A percentile compares a stretch with the other conserved stretches of the same genome.
These are phyloP conservation scores for Camellia lanceoleosa DNA, from an alignment of 148 eudicot species.

Conservation along the genomic window DNA sequence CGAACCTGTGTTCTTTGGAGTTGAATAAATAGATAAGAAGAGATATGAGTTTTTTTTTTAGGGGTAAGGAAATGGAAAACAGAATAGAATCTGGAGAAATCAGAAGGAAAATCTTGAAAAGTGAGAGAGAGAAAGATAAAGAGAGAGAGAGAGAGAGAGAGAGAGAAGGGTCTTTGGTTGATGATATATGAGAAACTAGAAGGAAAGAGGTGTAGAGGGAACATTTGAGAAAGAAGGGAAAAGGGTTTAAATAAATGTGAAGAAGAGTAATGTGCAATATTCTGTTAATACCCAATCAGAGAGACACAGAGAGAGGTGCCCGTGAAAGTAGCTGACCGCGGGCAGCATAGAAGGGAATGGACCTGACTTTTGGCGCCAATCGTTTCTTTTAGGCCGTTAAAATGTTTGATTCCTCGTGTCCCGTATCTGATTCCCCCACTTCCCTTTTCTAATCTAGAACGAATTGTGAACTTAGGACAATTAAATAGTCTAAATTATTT, in stretches of 20 bases:
- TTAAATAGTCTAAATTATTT: too few relatives aligned
- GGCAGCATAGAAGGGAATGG: constrained; percentile 4
- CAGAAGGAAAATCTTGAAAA: constrained; percentile 6
- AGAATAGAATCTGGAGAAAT: constrained; percentile 8
- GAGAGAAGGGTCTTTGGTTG: constrained; percentile 7
- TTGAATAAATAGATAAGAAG: not conserved
- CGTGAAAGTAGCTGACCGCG: constrained; percentile 22
- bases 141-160: not conserved
- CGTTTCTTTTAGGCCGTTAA: constrained; percentile 22
- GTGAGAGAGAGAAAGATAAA: not conserved
- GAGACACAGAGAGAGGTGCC: constrained; percentile 11
- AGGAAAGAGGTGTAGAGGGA: not conserved
- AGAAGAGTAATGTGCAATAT: constrained; percentile 23
- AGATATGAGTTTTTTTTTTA: not conserved
- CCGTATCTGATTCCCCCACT: too few relatives aligned
- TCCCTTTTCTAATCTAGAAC: too few relatives aligned
- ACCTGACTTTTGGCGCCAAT: constrained; percentile 16
- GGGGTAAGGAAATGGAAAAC: not conserved
- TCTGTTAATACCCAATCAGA: not conserved
- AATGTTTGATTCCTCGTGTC: too few relatives aligned
- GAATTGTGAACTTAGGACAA: too few relatives aligned
- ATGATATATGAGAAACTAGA: not conserved
- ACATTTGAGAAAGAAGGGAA: constrained; percentile 1
- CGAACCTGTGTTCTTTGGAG: not conserved
- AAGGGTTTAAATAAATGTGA: constrained; percentile 13